These are phyloP conservation scores for Geotrichum bryndzae DNA, from an alignment of 1,139 yeast genomes.

Conservation along the genomic window DNA sequence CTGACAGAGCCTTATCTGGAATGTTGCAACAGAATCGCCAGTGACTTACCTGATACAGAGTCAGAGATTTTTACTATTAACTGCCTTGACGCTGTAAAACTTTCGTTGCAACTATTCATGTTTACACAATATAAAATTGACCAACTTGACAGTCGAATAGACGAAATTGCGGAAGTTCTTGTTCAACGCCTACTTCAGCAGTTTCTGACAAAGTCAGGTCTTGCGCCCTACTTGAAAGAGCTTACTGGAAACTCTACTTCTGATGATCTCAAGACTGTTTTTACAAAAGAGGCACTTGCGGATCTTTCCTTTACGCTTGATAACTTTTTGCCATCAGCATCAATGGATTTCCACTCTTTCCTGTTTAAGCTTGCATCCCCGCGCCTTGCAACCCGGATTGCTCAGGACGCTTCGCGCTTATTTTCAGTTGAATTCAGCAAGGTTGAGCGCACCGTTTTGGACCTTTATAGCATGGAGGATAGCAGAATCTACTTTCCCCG, in stretches of 20 bases:
- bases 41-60: conserved; percentile 24
- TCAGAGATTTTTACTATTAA: conserved; percentile 35
- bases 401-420: conserved; percentile 30
- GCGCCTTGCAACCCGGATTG: conserved; percentile 31
- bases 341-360: conserved; percentile 30
- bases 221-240: conserved; percentile 14
- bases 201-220: conserved; percentile 30
- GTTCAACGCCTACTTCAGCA: conserved; percentile 27
- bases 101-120: conserved; percentile 31
- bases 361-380: conserved; percentile 35
- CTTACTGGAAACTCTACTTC: not conserved
- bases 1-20: conserved; percentile 36
- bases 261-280: conserved; percentile 13
- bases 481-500: conserved; percentile 18
- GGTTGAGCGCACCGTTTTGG: conserved; percentile 25
- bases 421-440: conserved; percentile 32
- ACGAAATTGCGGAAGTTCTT: conserved; percentile 30
- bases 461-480: conserved; percentile 21
- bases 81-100: conserved; percentile 34
- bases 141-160: conserved; percentile 29
- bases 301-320: conserved; percentile 30
- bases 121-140: conserved; percentile 32
- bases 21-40: conserved; percentile 31
- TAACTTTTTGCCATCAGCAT: conserved; percentile 36
- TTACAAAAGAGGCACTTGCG: conserved; percentile 33